These are phyloP conservation scores for Podospora sp. DNA, from an alignment of 495 filamentous ascomycete species.

Conservation along the genomic window DNA sequence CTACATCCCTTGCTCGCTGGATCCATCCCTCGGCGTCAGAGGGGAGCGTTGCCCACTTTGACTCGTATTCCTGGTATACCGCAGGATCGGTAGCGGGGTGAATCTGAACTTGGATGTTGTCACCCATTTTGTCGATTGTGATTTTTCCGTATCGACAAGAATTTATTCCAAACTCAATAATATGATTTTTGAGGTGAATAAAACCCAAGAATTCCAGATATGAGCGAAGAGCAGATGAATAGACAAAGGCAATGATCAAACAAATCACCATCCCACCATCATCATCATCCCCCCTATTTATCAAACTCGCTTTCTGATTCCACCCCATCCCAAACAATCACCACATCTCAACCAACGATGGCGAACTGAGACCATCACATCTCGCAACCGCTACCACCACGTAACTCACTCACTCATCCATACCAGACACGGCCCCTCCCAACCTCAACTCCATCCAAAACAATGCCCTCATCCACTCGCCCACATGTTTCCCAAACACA, in stretches of 20 bases:
- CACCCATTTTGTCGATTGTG: slow-evolving; percentile 9
- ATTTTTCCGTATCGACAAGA: neutral
- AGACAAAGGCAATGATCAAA: neutral
- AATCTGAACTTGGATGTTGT: slow-evolving; percentile 13
- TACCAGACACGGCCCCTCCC: neutral
- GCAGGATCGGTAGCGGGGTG: slow-evolving; percentile 51
- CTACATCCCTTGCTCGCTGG: slow-evolving; percentile 53
- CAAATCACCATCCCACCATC: neutral
- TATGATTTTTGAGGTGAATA: neutral
- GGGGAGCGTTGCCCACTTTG: slow-evolving; percentile 52
- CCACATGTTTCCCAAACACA: neutral
- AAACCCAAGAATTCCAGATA: neutral
- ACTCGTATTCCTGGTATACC: slow-evolving; percentile 52
- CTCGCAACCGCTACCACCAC: neutral
- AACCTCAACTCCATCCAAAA: neutral
- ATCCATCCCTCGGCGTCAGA: slow-evolving; percentile 52
- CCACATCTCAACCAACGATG: neutral
- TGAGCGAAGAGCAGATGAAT: neutral
- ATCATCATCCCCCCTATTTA: neutral
- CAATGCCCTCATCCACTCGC: neutral
- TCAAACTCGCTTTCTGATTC: neutral
- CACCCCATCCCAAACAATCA: neutral
- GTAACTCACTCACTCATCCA: neutral
- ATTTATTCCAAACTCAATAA: neutral
- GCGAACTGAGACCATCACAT: slow-evolving; percentile 3